Percentiles rank a stretch among this genome's conserved stretches.
Conservation (phyloP, 176 grass and related monocot genomes). For the Echinochloa phyllopogon region DNA sequence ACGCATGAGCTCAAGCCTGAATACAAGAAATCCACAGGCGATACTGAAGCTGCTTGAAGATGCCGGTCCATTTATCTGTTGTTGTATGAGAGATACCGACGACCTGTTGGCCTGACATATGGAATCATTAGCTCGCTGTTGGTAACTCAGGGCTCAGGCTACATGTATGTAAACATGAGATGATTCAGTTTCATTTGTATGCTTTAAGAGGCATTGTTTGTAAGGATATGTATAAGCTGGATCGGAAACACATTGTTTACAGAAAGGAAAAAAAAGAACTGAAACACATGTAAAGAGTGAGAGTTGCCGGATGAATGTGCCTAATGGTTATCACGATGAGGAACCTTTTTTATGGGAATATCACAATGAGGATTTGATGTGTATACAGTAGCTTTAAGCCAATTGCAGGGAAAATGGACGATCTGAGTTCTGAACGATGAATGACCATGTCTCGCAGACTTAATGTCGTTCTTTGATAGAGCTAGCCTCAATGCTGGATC, state of each 20-base stretch:
- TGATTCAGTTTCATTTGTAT: not conserved
- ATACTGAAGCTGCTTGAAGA: constrained; percentile 43
- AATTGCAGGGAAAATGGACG: not conserved
- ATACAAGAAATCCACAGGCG: constrained; percentile 82
- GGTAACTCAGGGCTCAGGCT: not conserved
- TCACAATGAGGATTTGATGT: not conserved
- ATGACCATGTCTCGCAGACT: not conserved
- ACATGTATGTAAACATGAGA: not conserved
- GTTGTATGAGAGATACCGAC: not conserved
- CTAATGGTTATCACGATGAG: not conserved
- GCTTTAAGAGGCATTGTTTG: not conserved
- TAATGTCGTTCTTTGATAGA: not conserved
- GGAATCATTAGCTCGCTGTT: not conserved
- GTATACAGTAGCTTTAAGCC: too few species aligned
- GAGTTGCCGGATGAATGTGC: not conserved
- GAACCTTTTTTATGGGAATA: too few species aligned
- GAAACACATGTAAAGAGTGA: not conserved
- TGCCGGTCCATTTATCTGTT: not conserved
- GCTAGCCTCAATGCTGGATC: not conserved
- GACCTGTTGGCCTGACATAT: not conserved
- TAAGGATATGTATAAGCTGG: constrained; percentile 13
- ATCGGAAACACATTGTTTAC: constrained; percentile 6
- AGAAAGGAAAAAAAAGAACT: not conserved
- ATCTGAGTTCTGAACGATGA: not conserved
- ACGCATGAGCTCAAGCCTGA: constrained; percentile 92